Conservation (phyloP, 1,139 yeast species). For the Suhomyces panamericanus region DNA sequence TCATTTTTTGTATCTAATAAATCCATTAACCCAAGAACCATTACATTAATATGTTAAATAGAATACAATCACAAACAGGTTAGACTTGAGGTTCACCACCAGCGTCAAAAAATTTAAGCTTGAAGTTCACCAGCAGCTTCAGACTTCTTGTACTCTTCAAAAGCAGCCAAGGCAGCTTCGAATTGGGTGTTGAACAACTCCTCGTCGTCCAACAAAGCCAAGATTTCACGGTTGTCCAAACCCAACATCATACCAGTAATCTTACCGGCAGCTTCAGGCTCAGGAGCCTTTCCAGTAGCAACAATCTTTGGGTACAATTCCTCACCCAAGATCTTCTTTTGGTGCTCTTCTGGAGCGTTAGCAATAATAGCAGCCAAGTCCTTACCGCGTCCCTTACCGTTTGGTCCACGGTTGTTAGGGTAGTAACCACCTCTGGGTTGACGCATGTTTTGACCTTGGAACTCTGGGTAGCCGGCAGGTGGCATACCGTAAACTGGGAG, state of each 20-base stretch:
- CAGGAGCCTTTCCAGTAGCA: slow-evolving; percentile 81
- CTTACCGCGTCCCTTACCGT: slow-evolving; percentile 39
- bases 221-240: slow-evolving; percentile 88
- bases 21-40: slow-evolving; percentile 35
- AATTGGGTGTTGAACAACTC: slow-evolving; percentile 88
- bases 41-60: slow-evolving; percentile 31
- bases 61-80: slow-evolving; percentile 18
- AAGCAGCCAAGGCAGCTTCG: slow-evolving; percentile 93
- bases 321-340: slow-evolving; percentile 97
- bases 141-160: slow-evolving; percentile 74
- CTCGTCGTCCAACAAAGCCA: slow-evolving; percentile 86
- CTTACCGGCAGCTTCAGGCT: slow-evolving; percentile 96
- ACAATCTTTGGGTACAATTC: slow-evolving; percentile 94
- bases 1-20: slow-evolving; percentile 27
- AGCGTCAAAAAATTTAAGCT: slow-evolving; percentile 20
- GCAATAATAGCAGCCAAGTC: slow-evolving; percentile 62
- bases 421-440: slow-evolving; percentile 43
- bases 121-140: slow-evolving; percentile 22
- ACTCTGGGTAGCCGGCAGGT: slow-evolving; percentile 67
- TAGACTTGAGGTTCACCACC: slow-evolving; percentile 16
- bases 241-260: slow-evolving; percentile 99
- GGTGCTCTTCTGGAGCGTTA: slow-evolving; percentile 78
- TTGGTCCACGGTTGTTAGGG: slow-evolving; percentile 44
- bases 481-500: slow-evolving; percentile 80
- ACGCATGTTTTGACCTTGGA: slow-evolving; percentile 50